Conservation (phyloP, 108 stramenopile genomes). For the Fragilaria radians region DNA sequence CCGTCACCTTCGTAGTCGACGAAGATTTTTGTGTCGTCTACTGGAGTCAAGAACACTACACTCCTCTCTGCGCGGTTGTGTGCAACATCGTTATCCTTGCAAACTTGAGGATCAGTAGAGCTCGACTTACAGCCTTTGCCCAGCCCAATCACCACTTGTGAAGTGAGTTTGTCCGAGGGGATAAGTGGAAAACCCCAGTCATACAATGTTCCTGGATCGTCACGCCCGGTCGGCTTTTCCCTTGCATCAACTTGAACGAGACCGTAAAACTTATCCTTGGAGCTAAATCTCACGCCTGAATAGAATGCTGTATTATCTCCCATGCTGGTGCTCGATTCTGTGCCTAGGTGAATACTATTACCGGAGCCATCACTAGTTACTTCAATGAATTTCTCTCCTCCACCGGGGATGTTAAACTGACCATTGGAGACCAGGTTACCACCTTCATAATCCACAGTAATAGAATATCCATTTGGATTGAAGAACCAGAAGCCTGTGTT, state of each 20-base stretch:
- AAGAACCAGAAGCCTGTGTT: not conserved
- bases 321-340: not conserved
- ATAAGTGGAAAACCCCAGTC: conserved; percentile 15
- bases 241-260: conserved; percentile 3
- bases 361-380: not conserved
- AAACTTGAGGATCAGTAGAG: conserved; percentile 4
- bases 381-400: not conserved
- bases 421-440: not conserved
- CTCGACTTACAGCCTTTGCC: conserved; percentile 21
- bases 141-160: conserved; percentile 10
- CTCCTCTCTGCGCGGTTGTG: not conserved
- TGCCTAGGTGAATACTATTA: conserved; percentile 6
- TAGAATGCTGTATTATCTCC: not conserved
- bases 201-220: conserved; percentile 2
- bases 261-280: conserved; percentile 2
- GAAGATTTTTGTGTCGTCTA: conserved; percentile 11
- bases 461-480: not conserved
- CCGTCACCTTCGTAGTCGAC: conserved; percentile 23
- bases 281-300: not conserved
- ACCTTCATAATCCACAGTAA: conserved; percentile 1
- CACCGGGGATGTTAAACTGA: not conserved
- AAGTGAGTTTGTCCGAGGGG: conserved; percentile 6
- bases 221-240: conserved; percentile 1
- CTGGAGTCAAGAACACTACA: conserved; percentile 21
- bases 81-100: conserved; percentile 6